Percentiles rank a stretch among this genome's conserved stretches.
Conservation (phyloP, 371 early-diverging fungal genomes). For the Amoeboaphelidium protococcarum region DNA sequence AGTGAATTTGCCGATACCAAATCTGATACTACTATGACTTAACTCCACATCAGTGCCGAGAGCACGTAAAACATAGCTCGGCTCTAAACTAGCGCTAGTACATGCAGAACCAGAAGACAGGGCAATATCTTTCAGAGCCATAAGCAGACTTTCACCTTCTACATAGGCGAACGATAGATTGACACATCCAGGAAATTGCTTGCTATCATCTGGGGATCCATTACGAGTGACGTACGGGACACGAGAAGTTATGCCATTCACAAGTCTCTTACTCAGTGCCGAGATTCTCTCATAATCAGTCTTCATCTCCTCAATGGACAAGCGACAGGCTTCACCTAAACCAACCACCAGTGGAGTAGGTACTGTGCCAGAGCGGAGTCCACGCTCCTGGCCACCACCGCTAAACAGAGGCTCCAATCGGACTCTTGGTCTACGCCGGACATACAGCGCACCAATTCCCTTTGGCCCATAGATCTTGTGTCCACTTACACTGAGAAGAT, state of each 20-base stretch:
- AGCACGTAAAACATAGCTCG: conserved; percentile 93
- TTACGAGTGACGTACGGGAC: conserved; percentile 64
- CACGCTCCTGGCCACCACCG: conserved; percentile 98
- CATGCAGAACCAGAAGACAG: conserved; percentile 95
- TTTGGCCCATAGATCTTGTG: conserved; percentile 99
- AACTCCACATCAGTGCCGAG: conserved; percentile 94
- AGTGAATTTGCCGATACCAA: conserved; percentile 96
- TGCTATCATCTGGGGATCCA: conserved; percentile 50
- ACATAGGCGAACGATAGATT: conserved; percentile 98
- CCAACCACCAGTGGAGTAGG: conserved; percentile 91
- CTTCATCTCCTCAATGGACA: conserved; percentile 72
- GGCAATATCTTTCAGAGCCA: conserved; percentile 96
- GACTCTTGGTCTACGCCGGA: conserved; percentile 85
- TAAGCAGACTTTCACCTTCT: conserved; percentile 96
- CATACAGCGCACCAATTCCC: conserved; percentile 89
- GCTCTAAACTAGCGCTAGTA: conserved; percentile 96
- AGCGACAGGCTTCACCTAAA: conserved; percentile 79
- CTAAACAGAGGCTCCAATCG: conserved; percentile 72
- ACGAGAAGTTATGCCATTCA: conserved; percentile 43
- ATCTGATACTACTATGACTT: conserved; percentile 95
- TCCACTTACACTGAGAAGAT: conserved; percentile 88
- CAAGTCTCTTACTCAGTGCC: conserved; percentile 42
- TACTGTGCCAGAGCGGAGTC: conserved; percentile 90
- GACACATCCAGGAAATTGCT: conserved; percentile 62
- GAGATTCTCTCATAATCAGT: conserved; percentile 51